Evolutionary conservation across 108 stramenopile species (phyloP).

Genomic region (Cyclostephanos invisitatus): DNA sequence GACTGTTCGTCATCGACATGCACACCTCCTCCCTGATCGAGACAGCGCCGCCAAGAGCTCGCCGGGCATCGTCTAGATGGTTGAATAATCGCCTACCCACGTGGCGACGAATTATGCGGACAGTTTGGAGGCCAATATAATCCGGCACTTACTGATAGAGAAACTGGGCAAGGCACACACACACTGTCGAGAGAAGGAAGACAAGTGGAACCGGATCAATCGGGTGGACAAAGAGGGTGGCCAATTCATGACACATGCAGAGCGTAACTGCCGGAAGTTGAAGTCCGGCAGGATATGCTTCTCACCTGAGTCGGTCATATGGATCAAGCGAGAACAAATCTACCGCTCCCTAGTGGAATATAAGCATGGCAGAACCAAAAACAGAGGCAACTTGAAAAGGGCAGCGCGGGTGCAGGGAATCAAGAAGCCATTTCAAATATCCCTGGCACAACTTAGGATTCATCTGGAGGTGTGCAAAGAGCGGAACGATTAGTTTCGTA

Average conservation of each 20-base stretch:
- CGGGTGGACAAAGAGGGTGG: constrained; percentile 1
- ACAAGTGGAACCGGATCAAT: not conserved
- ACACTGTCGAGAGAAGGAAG: not conserved
- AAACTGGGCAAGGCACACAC: not conserved
- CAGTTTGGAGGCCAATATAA: not conserved
- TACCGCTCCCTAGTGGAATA: constrained; percentile 9
- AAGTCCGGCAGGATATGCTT: constrained; percentile 25
- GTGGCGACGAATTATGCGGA: constrained; percentile 6
- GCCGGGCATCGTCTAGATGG: not conserved
- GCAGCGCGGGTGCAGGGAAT: constrained; percentile 6
- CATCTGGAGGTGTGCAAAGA: constrained; percentile 8
- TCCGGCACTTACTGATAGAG: constrained; percentile 4
- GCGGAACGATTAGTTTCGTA: constrained; percentile 11
- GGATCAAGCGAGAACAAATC: constrained; percentile 17
- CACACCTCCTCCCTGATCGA: constrained; percentile 7
- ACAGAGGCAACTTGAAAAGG: constrained; percentile 18
- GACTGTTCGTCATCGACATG: constrained; percentile 10
- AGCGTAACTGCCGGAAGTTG: constrained; percentile 23
- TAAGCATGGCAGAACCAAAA: not conserved
- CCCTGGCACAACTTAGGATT: not conserved
- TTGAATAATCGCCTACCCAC: constrained; percentile 7
- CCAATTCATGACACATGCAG: constrained; percentile 28
- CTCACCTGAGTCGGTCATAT: constrained; percentile 16
- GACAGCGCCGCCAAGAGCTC: not conserved
- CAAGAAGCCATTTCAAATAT: not conserved